Conservation (phyloP, 345 rosid genomes). For the Punica granatum region DNA sequence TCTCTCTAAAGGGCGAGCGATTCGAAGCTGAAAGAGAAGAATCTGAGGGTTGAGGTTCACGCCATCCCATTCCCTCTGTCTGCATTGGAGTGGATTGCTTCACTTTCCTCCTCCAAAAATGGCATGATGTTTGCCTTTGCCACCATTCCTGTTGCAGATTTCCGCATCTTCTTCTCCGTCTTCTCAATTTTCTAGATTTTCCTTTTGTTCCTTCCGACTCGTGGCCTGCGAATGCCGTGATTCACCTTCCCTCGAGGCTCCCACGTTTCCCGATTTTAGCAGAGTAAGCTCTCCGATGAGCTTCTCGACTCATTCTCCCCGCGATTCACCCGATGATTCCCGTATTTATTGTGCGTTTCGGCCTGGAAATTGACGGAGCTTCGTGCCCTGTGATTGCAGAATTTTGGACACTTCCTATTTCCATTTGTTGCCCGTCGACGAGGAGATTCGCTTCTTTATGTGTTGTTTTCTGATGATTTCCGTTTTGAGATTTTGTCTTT, state of each 20-base stretch:
- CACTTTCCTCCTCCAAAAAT: neutral
- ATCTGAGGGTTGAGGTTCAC: neutral
- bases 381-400: neutral
- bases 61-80: neutral
- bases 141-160: neutral
- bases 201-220: neutral
- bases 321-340: neutral
- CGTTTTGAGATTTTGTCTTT: neutral
- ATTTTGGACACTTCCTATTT: neutral
- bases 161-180: neutral
- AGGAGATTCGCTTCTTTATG: neutral
- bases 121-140: no score
- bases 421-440: neutral
- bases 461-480: neutral
- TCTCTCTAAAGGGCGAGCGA: neutral
- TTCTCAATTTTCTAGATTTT: neutral
- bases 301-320: neutral
- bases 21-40: constrained; percentile 1
- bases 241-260: neutral
- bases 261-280: neutral
- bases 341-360: neutral
- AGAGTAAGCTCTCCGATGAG: neutral
- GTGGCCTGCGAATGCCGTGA: no score
- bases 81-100: neutral
- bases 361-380: neutral